A percentile compares a stretch with the other conserved stretches of the same genome.
Conservation (phyloP, 495 filamentous ascomycete species). For the Aspergillus sclerotioniger region DNA sequence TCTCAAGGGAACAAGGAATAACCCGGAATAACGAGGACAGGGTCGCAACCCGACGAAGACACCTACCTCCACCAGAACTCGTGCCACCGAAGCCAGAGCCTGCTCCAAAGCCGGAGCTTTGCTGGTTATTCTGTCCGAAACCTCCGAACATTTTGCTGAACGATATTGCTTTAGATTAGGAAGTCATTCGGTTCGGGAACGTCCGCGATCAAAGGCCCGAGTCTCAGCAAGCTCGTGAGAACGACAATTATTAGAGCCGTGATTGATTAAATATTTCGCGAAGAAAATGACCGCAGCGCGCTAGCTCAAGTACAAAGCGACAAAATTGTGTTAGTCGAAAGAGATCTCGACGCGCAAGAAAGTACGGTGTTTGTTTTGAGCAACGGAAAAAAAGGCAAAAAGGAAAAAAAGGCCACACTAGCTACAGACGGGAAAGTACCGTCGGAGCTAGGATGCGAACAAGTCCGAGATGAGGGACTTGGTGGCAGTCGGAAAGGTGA, state of each 20-base stretch:
- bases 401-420: conserved; percentile 14
- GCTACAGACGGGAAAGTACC: conserved; percentile 18
- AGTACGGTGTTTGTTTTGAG: conserved; percentile 16
- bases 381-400: neutral
- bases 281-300: neutral
- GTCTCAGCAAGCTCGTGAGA: neutral
- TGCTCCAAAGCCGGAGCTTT: conserved; percentile 50
- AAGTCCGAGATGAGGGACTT: conserved; percentile 14
- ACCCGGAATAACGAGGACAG: conserved; percentile 10
- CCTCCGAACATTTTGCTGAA: conserved; percentile 49
- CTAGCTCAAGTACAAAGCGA: neutral
- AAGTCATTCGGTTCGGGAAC: conserved; percentile 34
- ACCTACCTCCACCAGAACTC: conserved; percentile 49
- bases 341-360: conserved; percentile 7
- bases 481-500: neutral
- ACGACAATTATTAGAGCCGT: neutral
- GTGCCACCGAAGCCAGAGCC: conserved; percentile 39
- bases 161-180: conserved; percentile 28
- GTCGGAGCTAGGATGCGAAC: conserved; percentile 18
- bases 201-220: conserved; percentile 3
- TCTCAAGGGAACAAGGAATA: conserved; percentile 15
- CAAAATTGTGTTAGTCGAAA: conserved; percentile 2
- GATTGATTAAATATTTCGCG: neutral
- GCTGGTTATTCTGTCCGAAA: conserved; percentile 62
- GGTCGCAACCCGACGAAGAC: conserved; percentile 22